Conservation (phyloP, 192 early-diverging fungal genomes). For the Dissophora globulifera region DNA sequence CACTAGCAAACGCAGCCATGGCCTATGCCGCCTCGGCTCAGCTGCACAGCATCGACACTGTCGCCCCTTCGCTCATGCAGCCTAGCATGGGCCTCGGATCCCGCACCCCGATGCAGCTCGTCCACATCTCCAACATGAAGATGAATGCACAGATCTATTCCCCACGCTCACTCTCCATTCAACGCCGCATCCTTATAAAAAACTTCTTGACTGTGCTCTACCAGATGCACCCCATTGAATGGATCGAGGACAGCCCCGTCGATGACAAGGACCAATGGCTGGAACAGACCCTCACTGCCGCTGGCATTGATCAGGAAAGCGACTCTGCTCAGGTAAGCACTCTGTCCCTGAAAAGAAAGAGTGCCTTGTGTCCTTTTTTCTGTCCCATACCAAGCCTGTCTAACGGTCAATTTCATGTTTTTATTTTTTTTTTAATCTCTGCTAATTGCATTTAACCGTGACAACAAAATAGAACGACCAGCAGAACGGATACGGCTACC, state of each 20-base stretch:
- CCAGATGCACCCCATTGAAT: conserved; percentile 36
- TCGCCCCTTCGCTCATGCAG: conserved; percentile 22
- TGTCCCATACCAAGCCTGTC: not conserved
- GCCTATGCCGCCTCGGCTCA: no score
- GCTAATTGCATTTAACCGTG: no score
- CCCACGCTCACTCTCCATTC: conserved; percentile 21
- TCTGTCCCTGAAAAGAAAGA: no score
- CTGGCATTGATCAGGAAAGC: conserved; percentile 12
- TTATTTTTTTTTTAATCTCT: no score
- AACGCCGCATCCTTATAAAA: conserved; percentile 37
- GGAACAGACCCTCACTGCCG: conserved; percentile 45
- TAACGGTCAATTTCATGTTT: no score
- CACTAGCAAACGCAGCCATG: no score
- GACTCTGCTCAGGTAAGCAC: conserved; percentile 2
- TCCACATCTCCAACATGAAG: conserved; percentile 38
- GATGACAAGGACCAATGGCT: conserved; percentile 42
- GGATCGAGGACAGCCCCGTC: conserved; percentile 16
- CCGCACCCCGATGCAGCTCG: conserved; percentile 32
- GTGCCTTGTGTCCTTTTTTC: not conserved
- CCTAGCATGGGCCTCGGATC: conserved; percentile 22
- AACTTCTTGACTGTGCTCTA: conserved; percentile 45
- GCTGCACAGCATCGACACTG: not conserved
- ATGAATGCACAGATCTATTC: conserved; percentile 40
- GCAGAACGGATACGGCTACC: conserved; percentile 1
- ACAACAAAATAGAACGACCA: no score